Percentiles rank a stretch among this genome's conserved stretches.
Conservation (phyloP, 148 eudicot species). For the Dysphania ambrosioides region DNA sequence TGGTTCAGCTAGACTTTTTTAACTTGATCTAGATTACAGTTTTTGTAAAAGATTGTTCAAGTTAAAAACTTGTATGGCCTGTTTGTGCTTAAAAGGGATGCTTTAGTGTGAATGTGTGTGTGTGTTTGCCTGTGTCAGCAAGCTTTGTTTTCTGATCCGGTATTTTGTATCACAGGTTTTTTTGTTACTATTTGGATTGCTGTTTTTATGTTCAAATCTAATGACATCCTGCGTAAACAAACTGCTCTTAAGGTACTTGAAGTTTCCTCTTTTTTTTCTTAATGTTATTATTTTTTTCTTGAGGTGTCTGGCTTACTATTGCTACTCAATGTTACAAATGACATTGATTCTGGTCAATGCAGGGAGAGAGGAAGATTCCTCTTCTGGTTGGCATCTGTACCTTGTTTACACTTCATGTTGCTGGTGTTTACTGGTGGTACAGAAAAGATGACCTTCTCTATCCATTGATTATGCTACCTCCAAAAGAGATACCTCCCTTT, state of each 20-base stretch:
- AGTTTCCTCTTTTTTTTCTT: no score
- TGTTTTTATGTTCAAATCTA: constrained; percentile 86
- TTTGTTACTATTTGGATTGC: constrained; percentile 78
- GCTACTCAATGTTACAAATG: not conserved
- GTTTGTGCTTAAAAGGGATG: not conserved
- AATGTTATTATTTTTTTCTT: constrained; percentile 1
- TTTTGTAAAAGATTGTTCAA: not conserved
- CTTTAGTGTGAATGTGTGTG: no score
- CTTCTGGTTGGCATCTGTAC: constrained; percentile 58
- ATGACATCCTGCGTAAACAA: constrained; percentile 86
- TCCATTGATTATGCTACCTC: constrained; percentile 86
- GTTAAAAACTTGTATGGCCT: not conserved
- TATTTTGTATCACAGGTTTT: constrained; percentile 56
- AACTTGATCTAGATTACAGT: not conserved
- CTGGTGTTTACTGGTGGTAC: constrained; percentile 93
- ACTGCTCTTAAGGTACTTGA: constrained; percentile 83
- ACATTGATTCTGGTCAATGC: constrained; percentile 19
- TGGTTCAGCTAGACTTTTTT: not conserved
- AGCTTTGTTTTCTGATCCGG: constrained; percentile 10
- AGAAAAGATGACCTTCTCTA: constrained; percentile 68
- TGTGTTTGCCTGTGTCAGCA: not conserved
- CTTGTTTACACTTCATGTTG: constrained; percentile 68
- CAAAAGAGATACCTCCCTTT: constrained; percentile 90
- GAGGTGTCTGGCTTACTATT: constrained; percentile 1
- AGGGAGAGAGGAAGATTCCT: constrained; percentile 85